Evolutionary conservation across 2,329 filamentous ascomycete genomes (phyloP).

Genomic region (Cladophialophora psammophila): DNA sequence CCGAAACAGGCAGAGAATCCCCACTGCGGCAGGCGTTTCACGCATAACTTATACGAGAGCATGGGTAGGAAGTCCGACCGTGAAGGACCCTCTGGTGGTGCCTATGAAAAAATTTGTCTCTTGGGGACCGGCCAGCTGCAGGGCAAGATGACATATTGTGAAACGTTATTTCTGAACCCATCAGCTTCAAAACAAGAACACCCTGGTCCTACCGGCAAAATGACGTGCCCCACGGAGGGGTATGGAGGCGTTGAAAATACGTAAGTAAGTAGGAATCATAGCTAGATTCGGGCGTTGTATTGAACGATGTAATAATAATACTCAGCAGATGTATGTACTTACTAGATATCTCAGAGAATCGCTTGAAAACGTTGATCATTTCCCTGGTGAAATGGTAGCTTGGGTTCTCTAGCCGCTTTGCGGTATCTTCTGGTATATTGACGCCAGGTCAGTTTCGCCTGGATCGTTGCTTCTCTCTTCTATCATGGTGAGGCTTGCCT

Average conservation of each 20-base stretch:
- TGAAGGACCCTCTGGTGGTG: background rate
- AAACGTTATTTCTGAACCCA: background rate
- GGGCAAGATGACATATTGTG: slow-evolving; percentile 3
- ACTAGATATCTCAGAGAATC: background rate
- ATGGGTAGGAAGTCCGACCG: background rate
- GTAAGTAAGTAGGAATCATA: background rate
- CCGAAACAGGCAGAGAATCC: background rate
- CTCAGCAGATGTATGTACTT: background rate
- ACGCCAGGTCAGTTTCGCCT: background rate
- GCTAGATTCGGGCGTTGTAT: background rate
- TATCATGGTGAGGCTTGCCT: background rate
- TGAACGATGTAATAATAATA: background rate
- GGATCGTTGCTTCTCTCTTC: background rate
- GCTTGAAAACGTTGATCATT: background rate
- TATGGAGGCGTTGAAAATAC: background rate
- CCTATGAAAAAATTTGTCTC: background rate
- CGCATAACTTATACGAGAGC: background rate
- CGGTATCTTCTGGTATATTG: background rate
- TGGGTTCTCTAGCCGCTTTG: background rate
- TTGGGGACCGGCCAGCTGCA: background rate
- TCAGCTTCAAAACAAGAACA: background rate
- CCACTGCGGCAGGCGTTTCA: slow-evolving; percentile 2
- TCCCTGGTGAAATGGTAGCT: background rate
- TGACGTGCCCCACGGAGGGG: background rate
- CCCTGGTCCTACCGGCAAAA: background rate